Evolutionary conservation across 1,284 basidiomycete genomes (phyloP).

Genomic region (Puccinia triticina): DNA sequence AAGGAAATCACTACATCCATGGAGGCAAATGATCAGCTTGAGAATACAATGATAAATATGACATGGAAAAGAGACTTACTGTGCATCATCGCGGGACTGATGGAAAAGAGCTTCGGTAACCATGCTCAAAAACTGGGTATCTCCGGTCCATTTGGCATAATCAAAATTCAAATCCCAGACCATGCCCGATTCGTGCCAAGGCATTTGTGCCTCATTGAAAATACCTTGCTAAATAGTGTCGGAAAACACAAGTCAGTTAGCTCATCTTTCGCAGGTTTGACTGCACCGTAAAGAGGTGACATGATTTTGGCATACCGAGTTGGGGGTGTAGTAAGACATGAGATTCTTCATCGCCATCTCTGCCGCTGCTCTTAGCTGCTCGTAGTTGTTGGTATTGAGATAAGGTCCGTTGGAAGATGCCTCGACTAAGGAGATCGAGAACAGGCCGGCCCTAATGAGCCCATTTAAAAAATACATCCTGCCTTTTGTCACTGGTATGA

Average conservation of each 20-base stretch:
- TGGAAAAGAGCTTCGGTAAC: conserved; percentile 34
- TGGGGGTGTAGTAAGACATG: conserved; percentile 27
- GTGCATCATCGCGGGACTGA: conserved; percentile 12
- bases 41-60: neutral
- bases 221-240: neutral
- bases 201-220: conserved; percentile 23
- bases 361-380: conserved; percentile 13
- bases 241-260: neutral
- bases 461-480: neutral
- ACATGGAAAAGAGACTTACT: conserved; percentile 16
- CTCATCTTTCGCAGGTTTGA: neutral
- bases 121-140: conserved; percentile 21
- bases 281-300: neutral
- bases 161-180: conserved; percentile 39
- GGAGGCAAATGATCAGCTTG: neutral
- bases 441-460: neutral
- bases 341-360: conserved; percentile 41
- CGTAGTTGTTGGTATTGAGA: conserved; percentile 18
- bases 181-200: conserved; percentile 51
- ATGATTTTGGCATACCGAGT: neutral
- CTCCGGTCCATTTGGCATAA: conserved; percentile 44
- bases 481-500: neutral
- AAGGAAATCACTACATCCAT: conserved; percentile 28
- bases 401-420: conserved; percentile 20
- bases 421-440: neutral